These are phyloP conservation scores for Coemansia sp. DNA, from an alignment of 192 early-diverging fungal genomes.

Conservation along the genomic window DNA sequence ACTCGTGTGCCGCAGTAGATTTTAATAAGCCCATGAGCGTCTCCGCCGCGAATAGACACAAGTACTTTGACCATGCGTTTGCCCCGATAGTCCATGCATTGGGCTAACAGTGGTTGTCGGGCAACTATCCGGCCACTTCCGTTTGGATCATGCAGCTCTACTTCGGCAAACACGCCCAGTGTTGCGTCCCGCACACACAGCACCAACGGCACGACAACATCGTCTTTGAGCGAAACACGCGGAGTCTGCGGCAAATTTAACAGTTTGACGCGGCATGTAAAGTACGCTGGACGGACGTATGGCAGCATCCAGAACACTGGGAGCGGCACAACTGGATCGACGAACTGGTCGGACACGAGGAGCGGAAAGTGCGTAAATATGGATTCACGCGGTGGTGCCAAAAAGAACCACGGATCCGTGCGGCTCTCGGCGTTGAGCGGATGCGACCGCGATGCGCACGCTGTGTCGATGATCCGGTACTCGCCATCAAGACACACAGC, in stretches of 20 bases:
- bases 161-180: slow-evolving; percentile 54
- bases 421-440: slow-evolving; percentile 43
- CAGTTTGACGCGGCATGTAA: slow-evolving; percentile 44
- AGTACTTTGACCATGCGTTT: slow-evolving; percentile 56
- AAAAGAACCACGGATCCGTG: slow-evolving; percentile 49
- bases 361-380: slow-evolving; percentile 55
- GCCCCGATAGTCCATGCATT: slow-evolving; percentile 56
- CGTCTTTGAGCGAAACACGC: slow-evolving; percentile 46
- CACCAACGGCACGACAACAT: slow-evolving; percentile 46
- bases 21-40: slow-evolving; percentile 50
- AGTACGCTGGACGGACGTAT: slow-evolving; percentile 51
- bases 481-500: slow-evolving; percentile 54
- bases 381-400: slow-evolving; percentile 49
- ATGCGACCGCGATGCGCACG: slow-evolving; percentile 47
- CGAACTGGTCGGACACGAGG: slow-evolving; percentile 37
- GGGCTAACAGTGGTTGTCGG: slow-evolving; percentile 51
- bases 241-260: slow-evolving; percentile 48
- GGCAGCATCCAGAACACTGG: slow-evolving; percentile 57
- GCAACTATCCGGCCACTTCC: slow-evolving; percentile 51
- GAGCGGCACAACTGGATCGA: slow-evolving; percentile 51
- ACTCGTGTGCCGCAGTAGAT: slow-evolving; percentile 50
- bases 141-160: slow-evolving; percentile 54
- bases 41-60: slow-evolving; percentile 34
- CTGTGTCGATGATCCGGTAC: slow-evolving; percentile 52
- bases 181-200: slow-evolving; percentile 45